Evolutionary conservation across 257 asterid species (phyloP), one percentile per base, ranked within the genome.

Genomic region (Solanum appendiculatum): DNA sequence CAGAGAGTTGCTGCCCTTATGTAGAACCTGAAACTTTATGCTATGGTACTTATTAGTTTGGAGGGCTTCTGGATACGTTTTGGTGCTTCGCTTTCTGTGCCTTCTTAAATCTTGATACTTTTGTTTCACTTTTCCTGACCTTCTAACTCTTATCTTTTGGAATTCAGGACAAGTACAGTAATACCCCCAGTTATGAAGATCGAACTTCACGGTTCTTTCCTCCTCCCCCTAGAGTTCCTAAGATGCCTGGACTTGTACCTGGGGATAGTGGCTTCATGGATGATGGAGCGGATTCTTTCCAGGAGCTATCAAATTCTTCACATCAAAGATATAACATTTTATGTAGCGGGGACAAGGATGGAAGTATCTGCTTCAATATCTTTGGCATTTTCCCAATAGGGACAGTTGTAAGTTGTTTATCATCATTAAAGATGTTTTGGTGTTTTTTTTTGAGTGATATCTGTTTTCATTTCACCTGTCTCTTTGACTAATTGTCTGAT

Each of bases 361-460:
- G 99, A 91, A 94, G 87, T 86, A 92, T 97, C 81, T 94, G 97
- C 92, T 95, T 97, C 40, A 94, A 94, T 88, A 94, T 97, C 86
- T 97, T 97, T 92, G 99, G 99, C 92, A 94, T 95, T 91, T 97
- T 97, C 89, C 98, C 93, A 84, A 92, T 97, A 66, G 99, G 99
- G 92, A 95, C 92, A 93, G 90, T 95, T 86, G 99, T 97, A 90
- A 95, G 99, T 94, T 86, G 86, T 86, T 86, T 81, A 51, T 81
- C 83, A 18, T 42, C 82, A 56, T 89, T 33, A 56, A 78, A n/a
- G 44, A 48, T 18, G 66, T 80, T 75, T n/a, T 29, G 42, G 27
- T 5, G 20, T 34, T 8, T 25, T 48, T 37, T 48, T 34, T 6
- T 2, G 42, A 39, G 82, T 29, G 9, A 44, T 60, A 46, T 64